Evolutionary conservation across 352 stramenopile species (phyloP), one percentile per base, ranked within the genome.

Genomic region (Pythium monospermum): DNA sequence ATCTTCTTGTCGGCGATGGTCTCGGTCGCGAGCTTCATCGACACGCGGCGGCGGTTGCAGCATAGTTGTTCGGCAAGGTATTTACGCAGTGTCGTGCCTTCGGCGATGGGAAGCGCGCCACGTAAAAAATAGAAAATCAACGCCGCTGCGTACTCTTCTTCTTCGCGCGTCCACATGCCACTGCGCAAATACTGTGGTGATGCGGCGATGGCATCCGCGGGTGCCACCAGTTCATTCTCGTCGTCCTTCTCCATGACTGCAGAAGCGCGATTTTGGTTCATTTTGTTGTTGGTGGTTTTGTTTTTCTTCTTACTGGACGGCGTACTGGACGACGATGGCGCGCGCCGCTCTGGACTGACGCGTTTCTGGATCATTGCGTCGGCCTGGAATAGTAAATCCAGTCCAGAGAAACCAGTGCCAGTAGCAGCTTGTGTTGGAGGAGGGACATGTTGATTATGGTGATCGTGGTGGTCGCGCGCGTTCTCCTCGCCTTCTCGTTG

Each of bases 11-110:
- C 61, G 16, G 69, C 76, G 39, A 90, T 73, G 3, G 66, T 61
- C 57, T 78, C 74, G n/a, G 79, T 85, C 32, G 69, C 74, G 32
- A 89, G 61, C 49, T 89, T 89, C 68, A 84, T 89, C 27, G 72
- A 83, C 18, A 89, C 70, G 19, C 78, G 71, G 19, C 72, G 69
- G 27, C 71, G 69, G 44, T 82, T 83, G 66, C 78, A 89, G 55
- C 65, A 61, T 18, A 89, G 60, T 50, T 82, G 66, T 30, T 87
- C 75, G 12, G 78, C 78, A 12, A 89, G 42, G 53, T 82, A 89
- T 53, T 81, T 84, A 47, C 75, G 76, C 25, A 89, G 73, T 37
- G 76, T 82, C 46, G 72, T 81, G 45, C 76, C 75, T 37, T 83
- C 69, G 0, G 60, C 58, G 28, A 86, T 50, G 49, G 71, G 60